Percentiles rank a stretch among this genome's conserved stretches.
These are phyloP conservation scores for Litsea cubeba DNA, from an alignment of 164 flowering plant genomes.

Conservation along the genomic window DNA sequence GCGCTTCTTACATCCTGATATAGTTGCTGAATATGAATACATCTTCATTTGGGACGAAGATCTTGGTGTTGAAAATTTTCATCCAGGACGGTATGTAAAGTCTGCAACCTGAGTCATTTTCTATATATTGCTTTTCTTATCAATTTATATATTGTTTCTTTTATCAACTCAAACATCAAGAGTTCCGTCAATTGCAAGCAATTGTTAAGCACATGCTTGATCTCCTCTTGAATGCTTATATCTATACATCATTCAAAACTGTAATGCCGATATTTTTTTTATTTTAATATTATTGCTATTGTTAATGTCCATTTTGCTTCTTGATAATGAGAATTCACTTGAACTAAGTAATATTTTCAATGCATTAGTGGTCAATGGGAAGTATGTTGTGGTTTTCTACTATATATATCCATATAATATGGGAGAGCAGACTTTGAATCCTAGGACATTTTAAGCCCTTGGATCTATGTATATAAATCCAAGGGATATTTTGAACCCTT, in stretches of 20 bases:
- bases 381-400: not conserved
- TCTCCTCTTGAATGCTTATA: not conserved
- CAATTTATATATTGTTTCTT: not conserved
- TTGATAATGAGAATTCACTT: not conserved
- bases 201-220: not conserved
- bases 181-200: not conserved
- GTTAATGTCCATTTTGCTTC: not conserved
- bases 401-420: not conserved
- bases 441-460: no score
- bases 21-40: slow-evolving; percentile 68
- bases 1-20: slow-evolving; percentile 85
- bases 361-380: not conserved
- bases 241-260: not conserved
- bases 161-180: no score
- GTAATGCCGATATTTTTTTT: not conserved
- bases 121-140: no score
- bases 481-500: no score
- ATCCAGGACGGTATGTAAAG: slow-evolving; percentile 54
- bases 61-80: slow-evolving; percentile 71
- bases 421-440: no score
- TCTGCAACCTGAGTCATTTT: not conserved
- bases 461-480: no score
- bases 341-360: not conserved
- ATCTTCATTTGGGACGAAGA: slow-evolving; percentile 95
- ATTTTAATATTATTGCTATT: not conserved